These are phyloP conservation scores for Pseudogymnoascus sp. DNA, from an alignment of 2,329 filamentous ascomycete genomes.

Conservation along the genomic window DNA sequence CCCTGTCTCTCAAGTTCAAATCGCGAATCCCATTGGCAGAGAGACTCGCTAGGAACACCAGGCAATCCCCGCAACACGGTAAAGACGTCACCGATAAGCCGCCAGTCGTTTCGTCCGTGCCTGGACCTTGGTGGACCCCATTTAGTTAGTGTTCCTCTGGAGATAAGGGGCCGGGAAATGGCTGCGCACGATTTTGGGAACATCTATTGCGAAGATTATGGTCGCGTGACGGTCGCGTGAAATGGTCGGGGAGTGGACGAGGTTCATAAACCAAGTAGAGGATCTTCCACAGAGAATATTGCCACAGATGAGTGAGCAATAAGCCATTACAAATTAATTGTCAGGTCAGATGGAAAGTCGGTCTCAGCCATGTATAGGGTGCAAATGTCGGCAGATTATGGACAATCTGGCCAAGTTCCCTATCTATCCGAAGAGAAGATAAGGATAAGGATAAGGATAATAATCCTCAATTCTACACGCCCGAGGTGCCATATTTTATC, in stretches of 20 bases:
- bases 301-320: neutral
- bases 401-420: neutral
- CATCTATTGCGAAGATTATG: no score
- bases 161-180: neutral
- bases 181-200: no score
- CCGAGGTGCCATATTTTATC: neutral
- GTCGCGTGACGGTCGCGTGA: no score
- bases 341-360: neutral
- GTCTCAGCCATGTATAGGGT: neutral
- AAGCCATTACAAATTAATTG: neutral
- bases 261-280: no score
- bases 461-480: neutral
- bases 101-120: neutral
- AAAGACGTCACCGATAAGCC: neutral
- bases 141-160: neutral
- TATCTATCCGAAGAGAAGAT: neutral
- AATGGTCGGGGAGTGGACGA: neutral
- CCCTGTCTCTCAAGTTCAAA: neutral
- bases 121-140: neutral
- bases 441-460: neutral
- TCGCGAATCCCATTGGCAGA: neutral
- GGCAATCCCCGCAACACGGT: neutral
- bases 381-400: neutral
- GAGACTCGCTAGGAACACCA: neutral
- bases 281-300: neutral